phyloP scores from a whole-genome alignment of 2,329 filamentous ascomycete genomes.

The Bimuria novae-zelandiae region DNA sequence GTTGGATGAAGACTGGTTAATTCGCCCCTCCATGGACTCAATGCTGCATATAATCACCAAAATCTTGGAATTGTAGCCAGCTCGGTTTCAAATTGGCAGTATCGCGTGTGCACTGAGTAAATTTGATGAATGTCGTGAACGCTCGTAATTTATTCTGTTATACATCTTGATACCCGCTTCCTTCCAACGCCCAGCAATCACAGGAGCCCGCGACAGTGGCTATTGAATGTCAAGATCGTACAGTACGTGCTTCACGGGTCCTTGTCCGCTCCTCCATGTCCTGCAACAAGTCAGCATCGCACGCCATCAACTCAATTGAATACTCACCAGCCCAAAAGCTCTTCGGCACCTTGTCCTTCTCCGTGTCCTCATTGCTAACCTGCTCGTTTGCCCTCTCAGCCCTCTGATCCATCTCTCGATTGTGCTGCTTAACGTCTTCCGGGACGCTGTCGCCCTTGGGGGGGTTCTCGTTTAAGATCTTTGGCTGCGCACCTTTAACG shows the following conservation, averaged over 20 bases:
- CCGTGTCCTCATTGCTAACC: slow-evolving; percentile 42
- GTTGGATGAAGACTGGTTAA: no score
- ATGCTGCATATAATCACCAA: no score
- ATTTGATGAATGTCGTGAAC: not conserved
- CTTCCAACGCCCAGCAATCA: no score
- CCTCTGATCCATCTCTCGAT: slow-evolving; percentile 50
- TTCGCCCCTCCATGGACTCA: no score
- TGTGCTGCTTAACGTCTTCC: slow-evolving; percentile 50
- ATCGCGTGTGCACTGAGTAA: no score
- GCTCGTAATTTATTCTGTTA: not conserved
- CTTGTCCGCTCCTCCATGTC: slow-evolving; percentile 32
- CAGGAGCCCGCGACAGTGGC: no score
- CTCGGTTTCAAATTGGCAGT: no score
- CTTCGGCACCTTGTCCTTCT: slow-evolving; percentile 48
- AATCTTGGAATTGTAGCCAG: no score
- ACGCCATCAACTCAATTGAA: not conserved
- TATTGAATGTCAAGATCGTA: no score
- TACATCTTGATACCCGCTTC: not conserved
- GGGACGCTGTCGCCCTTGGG: slow-evolving; percentile 40
- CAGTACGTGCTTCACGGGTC: slow-evolving; percentile 21
- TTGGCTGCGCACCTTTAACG: slow-evolving; percentile 48
- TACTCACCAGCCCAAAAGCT: slow-evolving; percentile 48
- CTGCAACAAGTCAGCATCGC: slow-evolving; percentile 23
- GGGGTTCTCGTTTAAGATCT: slow-evolving; percentile 46
- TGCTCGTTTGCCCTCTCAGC: slow-evolving; percentile 49